phyloP scores from a whole-genome alignment of 2,329 filamentous ascomycete genomes.

The Talaromyces sp. region DNA sequence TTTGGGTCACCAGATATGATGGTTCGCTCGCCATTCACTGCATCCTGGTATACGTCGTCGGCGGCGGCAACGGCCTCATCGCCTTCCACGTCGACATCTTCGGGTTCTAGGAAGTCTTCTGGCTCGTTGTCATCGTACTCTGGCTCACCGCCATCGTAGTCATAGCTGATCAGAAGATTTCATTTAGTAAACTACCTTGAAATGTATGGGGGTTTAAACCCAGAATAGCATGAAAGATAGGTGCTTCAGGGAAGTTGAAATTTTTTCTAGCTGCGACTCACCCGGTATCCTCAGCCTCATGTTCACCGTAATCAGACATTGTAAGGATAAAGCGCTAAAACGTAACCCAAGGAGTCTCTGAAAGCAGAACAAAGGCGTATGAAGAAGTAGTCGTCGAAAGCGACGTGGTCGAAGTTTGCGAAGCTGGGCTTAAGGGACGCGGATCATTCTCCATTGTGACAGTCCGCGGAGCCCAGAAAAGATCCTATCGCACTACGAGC shows the following conservation, averaged over 20 bases:
- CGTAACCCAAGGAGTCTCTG: neutral
- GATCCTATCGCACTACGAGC: slow-evolving; percentile 3
- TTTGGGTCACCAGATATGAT: slow-evolving; percentile 52
- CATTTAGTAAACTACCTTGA: slow-evolving; percentile 26
- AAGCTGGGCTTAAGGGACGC: neutral
- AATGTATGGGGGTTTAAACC: too few relatives aligned
- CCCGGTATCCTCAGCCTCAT: slow-evolving; percentile 58
- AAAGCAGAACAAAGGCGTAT: neutral
- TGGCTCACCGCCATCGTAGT: slow-evolving; percentile 57
- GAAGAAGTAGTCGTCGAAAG: neutral
- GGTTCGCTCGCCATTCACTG: slow-evolving; percentile 39
- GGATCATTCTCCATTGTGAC: neutral
- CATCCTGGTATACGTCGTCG: slow-evolving; percentile 38
- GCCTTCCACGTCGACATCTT: slow-evolving; percentile 53
- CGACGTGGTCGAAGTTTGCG: neutral
- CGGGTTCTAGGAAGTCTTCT: slow-evolving; percentile 56
- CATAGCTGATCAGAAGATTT: slow-evolving; percentile 34
- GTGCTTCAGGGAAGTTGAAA: neutral
- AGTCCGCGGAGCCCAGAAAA: slow-evolving; percentile 15
- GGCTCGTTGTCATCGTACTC: slow-evolving; percentile 65
- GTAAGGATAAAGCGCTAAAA: slow-evolving; percentile 16
- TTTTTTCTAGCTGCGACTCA: slow-evolving; percentile 38
- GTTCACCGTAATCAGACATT: slow-evolving; percentile 74
- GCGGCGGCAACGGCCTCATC: slow-evolving; percentile 41
- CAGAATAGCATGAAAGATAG: neutral